Base-by-base conservation (phyloP, 2,329 filamentous ascomycete species). In the Xylariaceae sp. region DNA sequence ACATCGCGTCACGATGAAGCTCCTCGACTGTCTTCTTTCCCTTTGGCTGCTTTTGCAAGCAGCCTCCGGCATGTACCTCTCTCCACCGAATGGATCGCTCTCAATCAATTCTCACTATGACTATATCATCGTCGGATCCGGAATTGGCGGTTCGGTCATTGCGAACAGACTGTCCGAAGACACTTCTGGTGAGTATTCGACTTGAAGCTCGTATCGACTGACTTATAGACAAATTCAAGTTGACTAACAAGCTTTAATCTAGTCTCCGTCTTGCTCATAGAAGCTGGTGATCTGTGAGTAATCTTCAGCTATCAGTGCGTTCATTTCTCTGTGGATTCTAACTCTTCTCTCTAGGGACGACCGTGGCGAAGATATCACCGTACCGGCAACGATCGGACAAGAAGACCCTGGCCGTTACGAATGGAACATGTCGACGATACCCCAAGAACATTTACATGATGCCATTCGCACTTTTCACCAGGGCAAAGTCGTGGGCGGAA, bases 401-500 rank as follows among this genome's bases (percentile, higher is more conserved):
- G 58, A 60, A 39, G 53, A 54, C 19, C 57, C 61, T 2, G 49
- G 49, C 15, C 50, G 58, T 9, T 69, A 69, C 36, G 59, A 62
- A 36, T 59, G 62, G 58, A 66, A 60, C 42, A 44, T 70, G 15
- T 59, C 54, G 9, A 67, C 66, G 14, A 53, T 57, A 0, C 56
- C 54, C 5, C 68, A 71, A 45, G 52, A 58, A 11, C 66, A 61
- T 17, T 63, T 71, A 2, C 64, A 68, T 32, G 62, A 69, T 33
- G 64, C 65, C 47, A 61, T 62, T 6, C 66, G 71, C 10, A 51
- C 56, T 3, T 68, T 69, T 50, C 59, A 57, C n/a, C 66, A 68
- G 31, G 71, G 70, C 1, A 66, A 62, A 36, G 70, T 62, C 5
- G 61, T 75, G 2, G 71, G 71, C 2, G 71, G 71, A 6, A 68